Evolutionary conservation across 2,329 filamentous ascomycete genomes (phyloP), one percentile per base, ranked within the genome.

Genomic region (Alternaria metachromatica): DNA sequence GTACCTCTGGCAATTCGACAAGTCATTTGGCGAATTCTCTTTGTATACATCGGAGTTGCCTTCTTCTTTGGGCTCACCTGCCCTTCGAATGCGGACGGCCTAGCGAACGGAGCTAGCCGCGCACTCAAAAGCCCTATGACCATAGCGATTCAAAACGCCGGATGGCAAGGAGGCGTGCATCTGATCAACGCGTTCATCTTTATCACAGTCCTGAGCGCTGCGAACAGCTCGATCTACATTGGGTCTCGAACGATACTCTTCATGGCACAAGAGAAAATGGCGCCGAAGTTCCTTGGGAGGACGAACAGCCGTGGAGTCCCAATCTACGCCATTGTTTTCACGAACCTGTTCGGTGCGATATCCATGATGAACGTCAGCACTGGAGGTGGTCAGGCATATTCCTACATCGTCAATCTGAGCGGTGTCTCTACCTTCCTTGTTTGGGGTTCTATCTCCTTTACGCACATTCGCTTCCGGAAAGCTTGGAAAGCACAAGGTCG

Each of bases 161-260:
- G 91, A 1, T 94, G 90, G 87, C 79, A 90, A 58, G 88, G 87
- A 25, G 92, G 90, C 58, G 90, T 91, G 1, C 88, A 94, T 74
- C 85, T 94, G 2, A 91, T 94, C 81, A 94, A 94, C 68, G 90
- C 89, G 3, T 75, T 77, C 62, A 78, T 78, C 48, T 72, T 94
- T 48, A 82, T 93, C 18, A 93, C 91, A 5, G 92, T 90, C 58
- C 81, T 93, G 18, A 74, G 71, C 5, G 75, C 76, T 2, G 76
- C 73, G 69, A 94, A 94, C 80, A 89, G 87, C 56, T 91, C 89
- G 9, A 90, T 94, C 65, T 94, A 94, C 77, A 92, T 94, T 68
- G 89, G 88, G 48, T 92, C 90, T 4, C 87, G 92, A 21, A 94
- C 91, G 0, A 80, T 95, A 2, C 81, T 94, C 0, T 93, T 89